phyloP scores from a whole-genome alignment of 768 basidiomycete species.

The Boletus subcaerulescens region DNA sequence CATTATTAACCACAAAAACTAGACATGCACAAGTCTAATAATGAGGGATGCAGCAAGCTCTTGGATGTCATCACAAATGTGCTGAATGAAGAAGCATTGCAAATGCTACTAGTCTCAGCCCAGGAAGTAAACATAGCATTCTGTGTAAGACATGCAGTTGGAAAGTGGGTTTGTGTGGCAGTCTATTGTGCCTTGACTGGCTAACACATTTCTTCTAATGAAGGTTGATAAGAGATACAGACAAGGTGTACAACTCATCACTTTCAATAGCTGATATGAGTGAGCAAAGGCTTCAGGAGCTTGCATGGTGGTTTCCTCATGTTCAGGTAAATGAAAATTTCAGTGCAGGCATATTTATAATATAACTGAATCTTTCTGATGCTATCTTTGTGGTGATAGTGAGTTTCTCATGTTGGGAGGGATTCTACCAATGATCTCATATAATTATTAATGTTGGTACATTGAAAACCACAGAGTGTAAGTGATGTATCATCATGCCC shows the following conservation, averaged over 20 bases:
- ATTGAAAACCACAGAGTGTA: no score
- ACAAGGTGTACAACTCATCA: neutral
- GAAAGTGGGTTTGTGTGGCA: neutral
- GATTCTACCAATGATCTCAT: no score
- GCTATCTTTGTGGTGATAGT: no score
- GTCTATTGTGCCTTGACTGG: accelerated
- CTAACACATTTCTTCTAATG: neutral
- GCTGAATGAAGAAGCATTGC: neutral
- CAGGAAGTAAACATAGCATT: slow-evolving; percentile 1
- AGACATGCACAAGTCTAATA: neutral
- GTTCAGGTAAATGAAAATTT: neutral
- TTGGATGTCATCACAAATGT: neutral
- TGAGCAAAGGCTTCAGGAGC: neutral
- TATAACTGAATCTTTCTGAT: neutral
- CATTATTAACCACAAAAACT: no score
- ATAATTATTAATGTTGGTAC: no score
- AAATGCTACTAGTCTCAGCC: slow-evolving; percentile 3
- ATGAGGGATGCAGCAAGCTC: neutral
- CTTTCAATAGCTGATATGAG: neutral
- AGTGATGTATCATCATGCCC: no score
- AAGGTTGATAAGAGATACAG: neutral
- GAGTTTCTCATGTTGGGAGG: no score
- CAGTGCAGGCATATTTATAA: neutral
- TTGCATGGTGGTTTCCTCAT: neutral
- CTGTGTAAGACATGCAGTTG: slow-evolving; percentile 1